Evolutionary conservation across 768 basidiomycete species (phyloP).

Genomic region (Lactarius evosmus): DNA sequence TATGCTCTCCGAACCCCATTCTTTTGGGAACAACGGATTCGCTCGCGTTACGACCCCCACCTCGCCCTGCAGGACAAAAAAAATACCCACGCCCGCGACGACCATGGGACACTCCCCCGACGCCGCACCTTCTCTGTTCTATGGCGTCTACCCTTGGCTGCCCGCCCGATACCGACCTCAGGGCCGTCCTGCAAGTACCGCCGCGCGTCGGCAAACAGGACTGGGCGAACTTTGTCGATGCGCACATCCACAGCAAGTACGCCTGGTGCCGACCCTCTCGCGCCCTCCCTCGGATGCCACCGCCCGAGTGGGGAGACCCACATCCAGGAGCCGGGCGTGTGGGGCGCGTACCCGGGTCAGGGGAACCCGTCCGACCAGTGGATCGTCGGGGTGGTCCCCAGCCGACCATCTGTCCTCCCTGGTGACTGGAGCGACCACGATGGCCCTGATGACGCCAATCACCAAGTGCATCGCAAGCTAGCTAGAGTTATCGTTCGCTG

Average conservation of each 20-base stretch:
- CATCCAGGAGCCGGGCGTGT: slow-evolving; percentile 41
- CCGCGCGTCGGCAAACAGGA: slow-evolving; percentile 46
- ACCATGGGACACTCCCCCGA: slow-evolving; percentile 38
- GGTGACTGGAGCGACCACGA: no score
- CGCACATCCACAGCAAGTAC: slow-evolving; percentile 39
- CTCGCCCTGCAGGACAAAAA: slow-evolving; percentile 32
- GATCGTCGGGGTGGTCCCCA: slow-evolving; percentile 7
- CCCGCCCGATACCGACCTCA: slow-evolving; percentile 36
- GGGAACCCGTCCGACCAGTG: slow-evolving; percentile 3
- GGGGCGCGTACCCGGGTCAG: slow-evolving; percentile 42
- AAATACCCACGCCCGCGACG: slow-evolving; percentile 41
- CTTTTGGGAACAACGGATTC: no score
- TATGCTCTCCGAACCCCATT: background rate
- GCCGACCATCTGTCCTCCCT: no score
- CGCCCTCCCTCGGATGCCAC: slow-evolving; percentile 46
- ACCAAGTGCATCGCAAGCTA: no score
- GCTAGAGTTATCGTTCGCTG: no score
- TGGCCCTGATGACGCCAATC: no score
- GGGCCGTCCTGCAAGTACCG: slow-evolving; percentile 44
- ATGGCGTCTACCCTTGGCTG: slow-evolving; percentile 30
- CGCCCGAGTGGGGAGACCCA: slow-evolving; percentile 55
- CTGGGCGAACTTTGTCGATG: slow-evolving; percentile 30
- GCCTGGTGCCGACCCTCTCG: slow-evolving; percentile 55
- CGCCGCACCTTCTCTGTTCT: slow-evolving; percentile 32
- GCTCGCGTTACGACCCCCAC: background rate